Evolutionary conservation across 2,329 filamentous ascomycete species (phyloP), one percentile per base, ranked within the genome.

Genomic region (Zasmidium cellare): DNA sequence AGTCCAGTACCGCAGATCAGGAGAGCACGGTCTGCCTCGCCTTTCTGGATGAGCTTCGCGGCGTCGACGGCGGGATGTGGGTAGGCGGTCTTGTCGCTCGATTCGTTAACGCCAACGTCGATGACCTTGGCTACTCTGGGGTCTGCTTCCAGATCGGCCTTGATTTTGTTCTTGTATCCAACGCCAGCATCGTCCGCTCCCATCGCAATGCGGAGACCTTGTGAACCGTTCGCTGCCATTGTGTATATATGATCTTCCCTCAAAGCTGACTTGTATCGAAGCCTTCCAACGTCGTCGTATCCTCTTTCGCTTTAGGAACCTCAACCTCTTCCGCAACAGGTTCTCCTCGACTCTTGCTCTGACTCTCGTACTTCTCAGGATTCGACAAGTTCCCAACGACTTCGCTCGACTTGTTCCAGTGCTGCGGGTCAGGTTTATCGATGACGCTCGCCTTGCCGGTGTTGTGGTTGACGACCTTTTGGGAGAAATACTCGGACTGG

Each of bases 1-100:
- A 96, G 82, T 0, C 91, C 91, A 0, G 91, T 96, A 2, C 91
- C 91, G 77, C 91, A 96, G 77, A 96, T 90, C 45, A 92, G 78
- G 38, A 96, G 80, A 0, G 90, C 91, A 53, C 91, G 87, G 75
- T 96, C 91, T 53, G 84, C 88, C 68, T 85, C 80, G 46, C 87
- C 87, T 5, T 79, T 74, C 3, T 81, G 79, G 11, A 90, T 82
- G 38, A 88, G 78, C 59, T 82, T 79, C 45, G 89, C 88, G 3
- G 90, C 90, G 41, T 84, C 84, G 44, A 90, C 88, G 57, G 90
- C 90, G 44, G 89, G 83, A 74, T 90, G 87, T 0, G 91, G 89
- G 74, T 96, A 96, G 2, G 90, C 87, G 1, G 89, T 93, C 73
- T 90, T 91, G 80, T 94, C 89, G 56, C 79, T 76, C 55, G 79